phyloP scores from a whole-genome alignment of 345 rosid genomes.

The Jatropha curcas region DNA sequence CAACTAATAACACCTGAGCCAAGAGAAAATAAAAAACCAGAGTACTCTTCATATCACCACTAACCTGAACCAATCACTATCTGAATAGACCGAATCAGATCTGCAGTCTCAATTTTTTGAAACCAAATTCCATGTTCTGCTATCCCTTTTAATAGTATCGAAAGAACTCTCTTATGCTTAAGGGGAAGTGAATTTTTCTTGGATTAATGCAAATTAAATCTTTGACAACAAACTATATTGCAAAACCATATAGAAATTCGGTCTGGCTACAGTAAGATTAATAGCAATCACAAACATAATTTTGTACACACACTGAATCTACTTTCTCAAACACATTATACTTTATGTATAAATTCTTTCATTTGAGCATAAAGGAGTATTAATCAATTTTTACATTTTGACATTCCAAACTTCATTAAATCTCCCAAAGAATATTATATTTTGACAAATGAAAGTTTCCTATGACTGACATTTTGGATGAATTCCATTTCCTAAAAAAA shows the following conservation, averaged over 20 bases:
- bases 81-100: not conserved
- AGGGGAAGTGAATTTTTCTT: not conserved
- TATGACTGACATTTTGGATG: not conserved
- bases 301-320: not conserved
- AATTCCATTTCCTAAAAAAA: not conserved
- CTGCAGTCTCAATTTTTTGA: not conserved
- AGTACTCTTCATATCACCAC: not conserved
- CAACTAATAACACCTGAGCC: not conserved
- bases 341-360: not conserved
- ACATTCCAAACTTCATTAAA: not conserved
- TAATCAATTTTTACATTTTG: not conserved
- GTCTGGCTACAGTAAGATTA: not conserved
- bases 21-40: not conserved
- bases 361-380: not conserved
- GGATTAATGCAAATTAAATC: slow-evolving; percentile 8
- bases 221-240: not conserved
- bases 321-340: not conserved
- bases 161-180: not conserved
- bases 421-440: not conserved
- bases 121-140: not conserved
- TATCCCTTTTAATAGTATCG: too few species aligned
- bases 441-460: not conserved
- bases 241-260: not conserved
- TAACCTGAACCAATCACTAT: not conserved
- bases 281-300: not conserved